Evolutionary conservation across 169 alveolate genomes (phyloP).

Genomic region (Condylostoma magnum): DNA sequence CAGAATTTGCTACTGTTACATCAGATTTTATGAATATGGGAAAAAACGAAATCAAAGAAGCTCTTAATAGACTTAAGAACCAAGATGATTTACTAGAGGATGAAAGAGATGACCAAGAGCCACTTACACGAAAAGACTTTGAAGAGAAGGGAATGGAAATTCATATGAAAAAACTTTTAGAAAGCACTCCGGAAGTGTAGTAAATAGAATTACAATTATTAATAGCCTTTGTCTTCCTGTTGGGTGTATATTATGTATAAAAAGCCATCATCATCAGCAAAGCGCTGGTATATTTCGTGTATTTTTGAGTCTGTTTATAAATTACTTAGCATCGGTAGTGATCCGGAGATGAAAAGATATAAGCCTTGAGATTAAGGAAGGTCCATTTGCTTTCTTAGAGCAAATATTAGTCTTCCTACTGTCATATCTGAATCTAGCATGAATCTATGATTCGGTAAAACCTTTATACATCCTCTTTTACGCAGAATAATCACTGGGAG

Average conservation of each 20-base stretch:
- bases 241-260: not conserved
- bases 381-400: not conserved
- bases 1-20: too few species aligned
- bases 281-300: constrained; percentile 5
- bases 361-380: not conserved
- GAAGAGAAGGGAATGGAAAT: too few species aligned
- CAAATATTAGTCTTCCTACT: not conserved
- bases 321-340: constrained; percentile 1
- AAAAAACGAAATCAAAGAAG: too few species aligned
- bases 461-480: not conserved
- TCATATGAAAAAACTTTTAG: too few species aligned
- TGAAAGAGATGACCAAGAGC: too few species aligned
- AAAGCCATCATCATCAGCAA: constrained; percentile 24
- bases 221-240: constrained; percentile 28
- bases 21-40: too few species aligned
- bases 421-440: not conserved
- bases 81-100: too few species aligned
- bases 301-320: not conserved
- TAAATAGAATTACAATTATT: not conserved
- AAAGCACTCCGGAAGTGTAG: too few species aligned
- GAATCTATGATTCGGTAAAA: constrained; percentile 2
- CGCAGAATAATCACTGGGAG: not conserved
- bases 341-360: constrained; percentile 8
- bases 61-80: too few species aligned
- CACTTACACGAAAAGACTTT: too few species aligned